phyloP scores from a whole-genome alignment of 2,329 filamentous ascomycete species.

The Fusarium domesticum region DNA sequence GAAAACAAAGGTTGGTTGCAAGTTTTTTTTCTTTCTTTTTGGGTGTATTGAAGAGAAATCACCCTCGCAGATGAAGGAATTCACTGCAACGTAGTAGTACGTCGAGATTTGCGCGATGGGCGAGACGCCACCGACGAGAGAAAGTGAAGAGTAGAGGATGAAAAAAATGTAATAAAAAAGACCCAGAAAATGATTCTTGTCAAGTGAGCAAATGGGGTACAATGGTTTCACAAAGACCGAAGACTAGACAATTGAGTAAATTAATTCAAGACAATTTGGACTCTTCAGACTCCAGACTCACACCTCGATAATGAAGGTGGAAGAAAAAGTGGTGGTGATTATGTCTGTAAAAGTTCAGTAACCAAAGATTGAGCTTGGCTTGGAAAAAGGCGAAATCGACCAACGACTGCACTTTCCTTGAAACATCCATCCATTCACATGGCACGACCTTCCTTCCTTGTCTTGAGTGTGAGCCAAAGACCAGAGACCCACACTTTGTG shows the following conservation, averaged over 20 bases:
- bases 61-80: not conserved
- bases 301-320: too few species aligned
- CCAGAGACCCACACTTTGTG: slow-evolving; percentile 15
- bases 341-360: slow-evolving; percentile 13
- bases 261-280: too few species aligned
- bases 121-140: not conserved
- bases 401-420: too few species aligned
- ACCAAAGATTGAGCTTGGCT: slow-evolving; percentile 4
- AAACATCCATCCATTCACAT: too few species aligned
- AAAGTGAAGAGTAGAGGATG: not conserved
- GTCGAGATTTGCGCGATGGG: not conserved
- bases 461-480: slow-evolving; percentile 6
- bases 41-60: not conserved
- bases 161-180: not conserved
- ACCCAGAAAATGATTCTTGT: not conserved
- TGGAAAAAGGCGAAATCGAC: slow-evolving; percentile 18
- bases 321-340: slow-evolving; percentile 7
- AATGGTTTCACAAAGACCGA: not conserved
- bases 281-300: too few species aligned
- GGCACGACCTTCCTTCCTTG: slow-evolving; percentile 19
- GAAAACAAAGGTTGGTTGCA: too few species aligned
- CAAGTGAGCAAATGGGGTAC: not conserved
- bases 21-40: too few species aligned
- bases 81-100: not conserved
- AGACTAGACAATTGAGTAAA: not conserved